Conservation (phyloP, 495 filamentous ascomycete genomes). For the Oidiodendron maius region DNA sequence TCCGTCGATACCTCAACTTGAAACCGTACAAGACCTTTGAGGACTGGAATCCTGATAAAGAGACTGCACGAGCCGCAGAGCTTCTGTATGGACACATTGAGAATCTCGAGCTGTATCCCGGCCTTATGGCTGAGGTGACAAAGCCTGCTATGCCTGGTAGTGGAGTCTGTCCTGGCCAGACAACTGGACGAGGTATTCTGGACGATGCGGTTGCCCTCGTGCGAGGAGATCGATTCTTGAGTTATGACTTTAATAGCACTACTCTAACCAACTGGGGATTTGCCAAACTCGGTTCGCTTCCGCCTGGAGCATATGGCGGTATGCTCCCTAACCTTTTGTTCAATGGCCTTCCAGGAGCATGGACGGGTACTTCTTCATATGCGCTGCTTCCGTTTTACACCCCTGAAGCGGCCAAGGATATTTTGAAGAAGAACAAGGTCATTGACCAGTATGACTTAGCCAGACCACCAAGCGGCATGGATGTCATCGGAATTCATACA, state of each 20-base stretch:
- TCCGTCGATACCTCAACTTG: conserved; percentile 73
- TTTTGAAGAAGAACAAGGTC: conserved; percentile 41
- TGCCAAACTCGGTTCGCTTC: conserved; percentile 52
- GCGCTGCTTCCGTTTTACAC: conserved; percentile 21
- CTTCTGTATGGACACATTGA: conserved; percentile 77
- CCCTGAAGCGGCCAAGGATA: conserved; percentile 38
- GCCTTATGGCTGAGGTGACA: conserved; percentile 72
- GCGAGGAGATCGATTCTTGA: conserved; percentile 83
- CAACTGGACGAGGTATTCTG: conserved; percentile 74
- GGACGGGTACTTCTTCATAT: conserved; percentile 56
- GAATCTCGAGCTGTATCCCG: conserved; percentile 76
- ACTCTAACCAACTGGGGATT: conserved; percentile 76
- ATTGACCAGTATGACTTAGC: conserved; percentile 29
- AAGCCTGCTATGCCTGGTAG: conserved; percentile 75
- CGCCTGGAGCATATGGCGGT: conserved; percentile 27
- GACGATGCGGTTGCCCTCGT: conserved; percentile 82
- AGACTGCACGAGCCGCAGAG: conserved; percentile 46
- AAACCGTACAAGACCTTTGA: conserved; percentile 72
- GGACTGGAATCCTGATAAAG: conserved; percentile 73
- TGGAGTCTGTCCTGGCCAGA: conserved; percentile 75
- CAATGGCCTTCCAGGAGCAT: conserved; percentile 72
- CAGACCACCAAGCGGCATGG: conserved; percentile 22
- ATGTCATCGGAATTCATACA: conserved; percentile 29
- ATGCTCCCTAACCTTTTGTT: conserved; percentile 64
- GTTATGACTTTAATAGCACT: conserved; percentile 61